These are phyloP conservation scores for Epithemia pelagica DNA, from an alignment of 108 stramenopile genomes.

Conservation along the genomic window DNA sequence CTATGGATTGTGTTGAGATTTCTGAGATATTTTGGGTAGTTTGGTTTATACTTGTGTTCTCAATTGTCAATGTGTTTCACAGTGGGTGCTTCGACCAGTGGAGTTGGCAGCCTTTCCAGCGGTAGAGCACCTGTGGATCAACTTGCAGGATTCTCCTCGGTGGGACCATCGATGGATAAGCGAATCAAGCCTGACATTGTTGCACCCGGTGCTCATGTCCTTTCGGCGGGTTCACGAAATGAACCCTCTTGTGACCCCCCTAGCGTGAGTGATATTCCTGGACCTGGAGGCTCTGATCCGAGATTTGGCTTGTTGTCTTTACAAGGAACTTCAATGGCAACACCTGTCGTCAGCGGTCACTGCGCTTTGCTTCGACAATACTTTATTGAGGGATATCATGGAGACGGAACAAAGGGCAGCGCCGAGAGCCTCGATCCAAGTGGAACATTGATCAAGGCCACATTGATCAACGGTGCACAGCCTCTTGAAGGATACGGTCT, in stretches of 20 bases:
- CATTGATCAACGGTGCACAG: slow-evolving; percentile 58
- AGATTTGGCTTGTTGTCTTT: slow-evolving; percentile 12
- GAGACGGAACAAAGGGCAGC: slow-evolving; percentile 36
- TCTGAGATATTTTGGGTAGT: not conserved
- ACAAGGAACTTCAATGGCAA: slow-evolving; percentile 50
- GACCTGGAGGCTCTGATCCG: slow-evolving; percentile 33
- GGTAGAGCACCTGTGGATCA: not conserved
- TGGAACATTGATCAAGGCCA: slow-evolving; percentile 66
- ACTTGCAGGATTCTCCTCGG: slow-evolving; percentile 51
- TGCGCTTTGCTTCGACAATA: slow-evolving; percentile 73
- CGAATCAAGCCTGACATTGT: slow-evolving; percentile 80
- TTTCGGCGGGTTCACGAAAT: slow-evolving; percentile 37
- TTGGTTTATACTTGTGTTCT: too few relatives aligned
- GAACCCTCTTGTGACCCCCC: slow-evolving; percentile 5
- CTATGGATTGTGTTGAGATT: not conserved
- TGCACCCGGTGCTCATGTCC: slow-evolving; percentile 59
- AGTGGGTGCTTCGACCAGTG: slow-evolving; percentile 49
- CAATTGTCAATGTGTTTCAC: too few relatives aligned
- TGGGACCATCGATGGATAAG: slow-evolving; percentile 63
- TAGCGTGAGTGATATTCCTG: not conserved
- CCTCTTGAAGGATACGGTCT: slow-evolving; percentile 31
- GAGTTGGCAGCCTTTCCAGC: not conserved
- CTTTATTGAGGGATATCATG: slow-evolving; percentile 53
- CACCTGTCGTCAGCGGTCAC: slow-evolving; percentile 59
- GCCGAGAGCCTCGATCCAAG: slow-evolving; percentile 45